phyloP scores from a whole-genome alignment of 2,329 filamentous ascomycete species.

The Decorospora gaudefroyi region DNA sequence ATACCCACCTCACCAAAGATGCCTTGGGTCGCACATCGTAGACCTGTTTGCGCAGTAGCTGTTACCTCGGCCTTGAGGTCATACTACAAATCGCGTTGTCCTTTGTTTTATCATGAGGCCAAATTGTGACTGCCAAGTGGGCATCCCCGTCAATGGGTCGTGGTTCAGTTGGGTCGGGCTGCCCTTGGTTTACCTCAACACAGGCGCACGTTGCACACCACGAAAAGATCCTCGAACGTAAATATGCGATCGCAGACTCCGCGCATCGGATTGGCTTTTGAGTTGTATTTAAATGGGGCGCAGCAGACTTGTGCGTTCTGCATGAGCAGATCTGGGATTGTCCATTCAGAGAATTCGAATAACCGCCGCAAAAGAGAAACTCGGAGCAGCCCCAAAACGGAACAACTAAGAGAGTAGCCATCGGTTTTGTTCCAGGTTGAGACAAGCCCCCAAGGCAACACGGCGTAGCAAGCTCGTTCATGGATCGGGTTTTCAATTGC shows the following conservation, averaged over 20 bases:
- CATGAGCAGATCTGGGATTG: slow-evolving; percentile 1
- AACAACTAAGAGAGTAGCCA: slow-evolving; percentile 4
- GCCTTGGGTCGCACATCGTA: slow-evolving; percentile 17
- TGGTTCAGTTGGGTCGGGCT: background rate
- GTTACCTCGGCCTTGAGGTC: slow-evolving; percentile 6
- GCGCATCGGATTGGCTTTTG: slow-evolving; percentile 1
- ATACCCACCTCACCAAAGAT: slow-evolving; percentile 11
- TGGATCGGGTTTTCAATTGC: background rate
- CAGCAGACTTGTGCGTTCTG: slow-evolving; percentile 9
- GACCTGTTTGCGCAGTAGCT: slow-evolving; percentile 9
- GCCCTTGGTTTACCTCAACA: background rate
- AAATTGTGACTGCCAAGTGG: too few species aligned
- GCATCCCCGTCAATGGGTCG: too few species aligned
- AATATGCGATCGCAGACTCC: slow-evolving; percentile 1
- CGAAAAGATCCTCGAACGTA: slow-evolving; percentile 7
- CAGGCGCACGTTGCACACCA: slow-evolving; percentile 7
- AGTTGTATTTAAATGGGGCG: slow-evolving; percentile 6
- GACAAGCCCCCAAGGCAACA: slow-evolving; percentile 8
- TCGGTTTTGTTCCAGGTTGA: slow-evolving; percentile 7
- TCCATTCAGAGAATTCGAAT: slow-evolving; percentile 19
- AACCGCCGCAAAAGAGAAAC: slow-evolving; percentile 18
- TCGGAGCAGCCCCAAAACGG: slow-evolving; percentile 12
- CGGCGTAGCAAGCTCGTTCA: slow-evolving; percentile 2
- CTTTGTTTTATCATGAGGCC: background rate
- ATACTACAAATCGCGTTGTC: background rate